Conservation (phyloP, 2,329 filamentous ascomycete genomes). For the Thelonectria rubi region DNA sequence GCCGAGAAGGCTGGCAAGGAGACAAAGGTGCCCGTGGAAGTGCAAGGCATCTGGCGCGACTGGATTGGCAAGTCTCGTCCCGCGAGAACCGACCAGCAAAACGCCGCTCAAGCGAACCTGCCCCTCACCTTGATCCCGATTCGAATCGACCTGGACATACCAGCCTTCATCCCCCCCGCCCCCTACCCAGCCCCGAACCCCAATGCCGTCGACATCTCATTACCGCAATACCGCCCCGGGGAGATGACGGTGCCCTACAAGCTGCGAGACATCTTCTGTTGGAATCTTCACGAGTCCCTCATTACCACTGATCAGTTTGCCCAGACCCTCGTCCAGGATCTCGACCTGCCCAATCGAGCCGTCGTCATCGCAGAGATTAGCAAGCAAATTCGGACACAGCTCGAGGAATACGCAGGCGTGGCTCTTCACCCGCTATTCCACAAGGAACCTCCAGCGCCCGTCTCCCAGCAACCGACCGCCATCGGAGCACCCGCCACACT, state of each 20-base stretch:
- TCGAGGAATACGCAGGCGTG: constrained; percentile 95
- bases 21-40: constrained; percentile 76
- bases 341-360: constrained; percentile 84
- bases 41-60: constrained; percentile 92
- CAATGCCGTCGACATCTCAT: constrained; percentile 71
- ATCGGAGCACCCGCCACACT: constrained; percentile 27
- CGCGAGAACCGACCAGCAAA: constrained; percentile 66
- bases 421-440: constrained; percentile 94
- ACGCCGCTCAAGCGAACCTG: constrained; percentile 74
- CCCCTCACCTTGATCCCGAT: constrained; percentile 94
- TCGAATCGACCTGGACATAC: constrained; percentile 93
- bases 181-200: constrained; percentile 72
- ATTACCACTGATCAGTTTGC: constrained; percentile 97
- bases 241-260: constrained; percentile 86
- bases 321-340: constrained; percentile 86
- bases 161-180: constrained; percentile 74
- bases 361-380: constrained; percentile 82
- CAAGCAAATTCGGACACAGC: constrained; percentile 91
- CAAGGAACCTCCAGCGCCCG: constrained; percentile 53
- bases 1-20: constrained; percentile 86
- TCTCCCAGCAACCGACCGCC: constrained; percentile 33
- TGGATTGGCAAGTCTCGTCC: constrained; percentile 84
- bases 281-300: constrained; percentile 95
- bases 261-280: constrained; percentile 93
- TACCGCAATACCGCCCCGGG: constrained; percentile 80